Evolutionary conservation across 495 filamentous ascomycete genomes (phyloP).

Genomic region (Parmelia sp.): DNA sequence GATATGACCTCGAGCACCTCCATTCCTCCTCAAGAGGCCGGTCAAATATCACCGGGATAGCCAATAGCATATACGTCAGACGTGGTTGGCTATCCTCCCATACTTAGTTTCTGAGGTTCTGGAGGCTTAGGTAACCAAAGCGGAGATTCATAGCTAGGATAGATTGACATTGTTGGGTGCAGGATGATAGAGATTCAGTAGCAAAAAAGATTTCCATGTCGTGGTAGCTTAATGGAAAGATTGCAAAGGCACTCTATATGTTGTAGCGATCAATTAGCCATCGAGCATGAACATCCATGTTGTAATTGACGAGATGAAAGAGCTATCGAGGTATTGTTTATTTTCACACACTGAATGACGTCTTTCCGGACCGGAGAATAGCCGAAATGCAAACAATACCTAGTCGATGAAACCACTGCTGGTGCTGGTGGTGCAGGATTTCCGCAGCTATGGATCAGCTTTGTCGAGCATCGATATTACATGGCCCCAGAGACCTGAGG

Average conservation of each 20-base stretch:
- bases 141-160: no score
- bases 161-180: background rate
- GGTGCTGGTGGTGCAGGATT: background rate
- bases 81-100: background rate
- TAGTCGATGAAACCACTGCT: background rate
- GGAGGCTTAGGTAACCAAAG: no score
- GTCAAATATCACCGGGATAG: background rate
- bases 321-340: no score
- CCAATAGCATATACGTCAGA: background rate
- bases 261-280: background rate
- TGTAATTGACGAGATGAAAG: no score
- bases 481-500: constrained; percentile 61
- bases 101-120: no score
- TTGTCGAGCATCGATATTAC: constrained; percentile 56
- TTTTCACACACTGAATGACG: no score
- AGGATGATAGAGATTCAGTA: background rate
- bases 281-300: no score
- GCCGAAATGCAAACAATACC: background rate
- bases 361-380: constrained; percentile 1
- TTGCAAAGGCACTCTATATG: no score
- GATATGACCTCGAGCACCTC: background rate
- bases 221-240: background rate
- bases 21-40: background rate
- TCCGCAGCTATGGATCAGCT: background rate
- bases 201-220: background rate